A percentile compares a stretch with the other conserved stretches of the same genome.
Evolutionary conservation across 208 protist species (phyloP).

Genomic region (Leishmania major): DNA sequence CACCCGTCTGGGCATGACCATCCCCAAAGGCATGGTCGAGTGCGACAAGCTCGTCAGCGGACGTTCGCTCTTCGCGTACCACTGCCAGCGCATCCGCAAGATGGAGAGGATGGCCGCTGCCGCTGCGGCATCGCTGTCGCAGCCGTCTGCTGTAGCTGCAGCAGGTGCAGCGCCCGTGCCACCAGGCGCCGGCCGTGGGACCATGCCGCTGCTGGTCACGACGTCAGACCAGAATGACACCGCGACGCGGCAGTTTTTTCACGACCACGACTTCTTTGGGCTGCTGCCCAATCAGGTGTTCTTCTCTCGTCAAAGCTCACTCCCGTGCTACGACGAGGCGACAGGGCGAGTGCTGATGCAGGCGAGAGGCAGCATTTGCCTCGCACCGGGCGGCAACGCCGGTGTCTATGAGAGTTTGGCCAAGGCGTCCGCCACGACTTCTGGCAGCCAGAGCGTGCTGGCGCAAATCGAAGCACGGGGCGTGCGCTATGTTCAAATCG

Average conservation of each 20-base stretch:
- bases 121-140: neutral
- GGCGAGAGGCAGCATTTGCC: slow-evolving; percentile 52
- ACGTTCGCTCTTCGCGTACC: slow-evolving; percentile 96
- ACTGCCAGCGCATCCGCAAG: slow-evolving; percentile 93
- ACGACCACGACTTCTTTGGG: slow-evolving; percentile 94
- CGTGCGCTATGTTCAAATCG: slow-evolving; percentile 94
- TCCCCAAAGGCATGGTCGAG: slow-evolving; percentile 96
- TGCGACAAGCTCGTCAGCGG: slow-evolving; percentile 56
- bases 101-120: slow-evolving; percentile 79
- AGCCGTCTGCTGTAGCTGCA: neutral
- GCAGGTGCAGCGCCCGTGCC: neutral
- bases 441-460: slow-evolving; percentile 52
- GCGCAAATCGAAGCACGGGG: slow-evolving; percentile 81
- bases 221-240: slow-evolving; percentile 95
- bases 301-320: slow-evolving; percentile 95
- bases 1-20: slow-evolving; percentile 95
- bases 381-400: slow-evolving; percentile 97
- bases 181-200: neutral
- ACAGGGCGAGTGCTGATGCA: slow-evolving; percentile 96
- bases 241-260: slow-evolving; percentile 93
- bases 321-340: slow-evolving; percentile 89
- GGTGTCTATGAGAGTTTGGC: slow-evolving; percentile 89
- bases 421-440: neutral
- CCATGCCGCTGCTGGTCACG: slow-evolving; percentile 94
- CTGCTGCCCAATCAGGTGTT: slow-evolving; percentile 86